phyloP scores from a whole-genome alignment of 495 filamentous ascomycete species.

The Penicillium dipodomyicola region DNA sequence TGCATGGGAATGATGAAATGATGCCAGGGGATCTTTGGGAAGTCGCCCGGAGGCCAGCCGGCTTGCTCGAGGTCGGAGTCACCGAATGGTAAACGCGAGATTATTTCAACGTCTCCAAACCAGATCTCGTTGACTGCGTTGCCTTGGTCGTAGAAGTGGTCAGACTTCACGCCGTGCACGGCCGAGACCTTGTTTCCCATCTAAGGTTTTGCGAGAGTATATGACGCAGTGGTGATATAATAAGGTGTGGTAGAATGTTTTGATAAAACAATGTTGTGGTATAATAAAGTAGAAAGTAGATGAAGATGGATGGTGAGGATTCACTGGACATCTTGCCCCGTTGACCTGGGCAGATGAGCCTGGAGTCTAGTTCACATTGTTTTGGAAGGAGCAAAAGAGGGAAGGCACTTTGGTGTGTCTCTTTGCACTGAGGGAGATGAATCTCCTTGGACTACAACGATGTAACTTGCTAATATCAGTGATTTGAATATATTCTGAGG shows the following conservation, averaged over 20 bases:
- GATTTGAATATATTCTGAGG: not conserved
- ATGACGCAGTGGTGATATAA: not conserved
- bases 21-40: conserved; percentile 43
- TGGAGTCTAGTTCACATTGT: not conserved
- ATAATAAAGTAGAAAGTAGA: too few relatives aligned
- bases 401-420: not conserved
- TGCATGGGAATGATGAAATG: conserved; percentile 41
- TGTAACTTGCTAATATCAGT: too few relatives aligned
- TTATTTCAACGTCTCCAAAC: conserved; percentile 34
- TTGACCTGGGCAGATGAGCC: not conserved
- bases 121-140: conserved; percentile 45
- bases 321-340: not conserved
- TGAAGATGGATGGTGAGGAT: not conserved
- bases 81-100: conserved; percentile 41
- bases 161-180: conserved; percentile 34
- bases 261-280: not conserved
- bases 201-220: not conserved
- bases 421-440: not conserved
- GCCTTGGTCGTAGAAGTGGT: conserved; percentile 32
- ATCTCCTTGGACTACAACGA: not conserved
- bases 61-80: conserved; percentile 39
- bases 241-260: not conserved
- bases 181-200: conserved; percentile 41
- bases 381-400: not conserved
- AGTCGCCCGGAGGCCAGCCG: conserved; percentile 29